Evolutionary conservation across 2,329 filamentous ascomycete species (phyloP).

Genomic region (Akanthomyces lecanii): DNA sequence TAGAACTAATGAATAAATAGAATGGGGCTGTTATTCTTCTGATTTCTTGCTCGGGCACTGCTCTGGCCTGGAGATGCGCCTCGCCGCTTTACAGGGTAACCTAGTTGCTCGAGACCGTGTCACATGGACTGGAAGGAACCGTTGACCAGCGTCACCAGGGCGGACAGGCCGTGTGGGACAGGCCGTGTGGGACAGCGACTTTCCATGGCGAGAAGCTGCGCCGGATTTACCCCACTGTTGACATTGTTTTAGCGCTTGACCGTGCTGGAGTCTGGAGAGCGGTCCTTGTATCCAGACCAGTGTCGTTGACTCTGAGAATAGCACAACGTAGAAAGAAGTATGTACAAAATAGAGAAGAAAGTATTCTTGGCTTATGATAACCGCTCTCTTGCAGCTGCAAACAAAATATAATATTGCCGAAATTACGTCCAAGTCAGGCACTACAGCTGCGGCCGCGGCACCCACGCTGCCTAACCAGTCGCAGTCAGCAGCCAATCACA

Average conservation of each 20-base stretch:
- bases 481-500: conserved; percentile 3
- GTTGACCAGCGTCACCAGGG: conserved; percentile 3
- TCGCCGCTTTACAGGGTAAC: neutral
- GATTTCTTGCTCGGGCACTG: neutral
- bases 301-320: no score
- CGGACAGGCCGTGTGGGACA: neutral
- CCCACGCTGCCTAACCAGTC: conserved; percentile 3
- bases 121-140: neutral
- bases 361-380: no score
- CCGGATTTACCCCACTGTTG: neutral
- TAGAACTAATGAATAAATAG: no score
- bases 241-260: neutral
- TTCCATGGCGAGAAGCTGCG: neutral
- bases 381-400: no score
- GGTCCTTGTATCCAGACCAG: no score
- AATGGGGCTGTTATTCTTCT: no score
- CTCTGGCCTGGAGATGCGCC: neutral
- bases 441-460: neutral
- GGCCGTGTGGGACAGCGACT: neutral
- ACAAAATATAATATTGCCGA: no score
- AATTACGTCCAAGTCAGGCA: no score
- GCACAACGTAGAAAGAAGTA: no score
- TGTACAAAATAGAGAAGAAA: no score
- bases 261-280: neutral
- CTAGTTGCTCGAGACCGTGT: neutral